These are phyloP conservation scores for Magnolia changhungtana DNA, from an alignment of 164 flowering plant species.

Conservation along the genomic window DNA sequence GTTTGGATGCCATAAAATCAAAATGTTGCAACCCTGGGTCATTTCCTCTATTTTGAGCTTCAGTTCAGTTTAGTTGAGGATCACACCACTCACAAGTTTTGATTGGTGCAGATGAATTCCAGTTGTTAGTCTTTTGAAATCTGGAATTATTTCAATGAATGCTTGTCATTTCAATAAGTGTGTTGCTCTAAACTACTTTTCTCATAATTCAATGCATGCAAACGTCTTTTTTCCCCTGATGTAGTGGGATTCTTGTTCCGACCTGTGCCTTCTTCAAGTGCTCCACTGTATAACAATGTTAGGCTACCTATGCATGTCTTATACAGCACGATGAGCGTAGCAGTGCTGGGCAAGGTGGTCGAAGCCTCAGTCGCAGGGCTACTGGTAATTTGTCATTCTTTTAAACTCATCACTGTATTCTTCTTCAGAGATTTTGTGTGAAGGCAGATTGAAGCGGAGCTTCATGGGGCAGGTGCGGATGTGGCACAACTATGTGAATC, in stretches of 20 bases:
- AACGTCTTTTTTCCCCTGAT: constrained; percentile 33
- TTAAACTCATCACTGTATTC: not conserved
- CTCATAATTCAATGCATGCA: constrained; percentile 34
- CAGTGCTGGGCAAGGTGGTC: constrained; percentile 65
- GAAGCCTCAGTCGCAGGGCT: constrained; percentile 42
- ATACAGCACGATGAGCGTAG: constrained; percentile 90
- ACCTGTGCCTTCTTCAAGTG: constrained; percentile 40
- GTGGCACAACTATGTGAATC: too few relatives aligned
- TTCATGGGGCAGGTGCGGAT: not conserved
- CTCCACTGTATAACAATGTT: constrained; percentile 55
- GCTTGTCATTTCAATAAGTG: too few relatives aligned
- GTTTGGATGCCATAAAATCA: too few relatives aligned
- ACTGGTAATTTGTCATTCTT: constrained; percentile 30
- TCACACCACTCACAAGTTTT: too few relatives aligned
- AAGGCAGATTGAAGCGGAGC: too few relatives aligned
- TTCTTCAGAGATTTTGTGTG: not conserved
- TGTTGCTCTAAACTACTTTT: constrained; percentile 24
- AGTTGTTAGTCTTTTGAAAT: not conserved
- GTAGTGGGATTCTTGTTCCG: constrained; percentile 44
- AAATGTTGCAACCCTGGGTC: too few relatives aligned
- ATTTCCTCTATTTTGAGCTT: too few relatives aligned
- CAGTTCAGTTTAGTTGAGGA: too few relatives aligned
- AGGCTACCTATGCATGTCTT: constrained; percentile 77
- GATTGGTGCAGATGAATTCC: not conserved
- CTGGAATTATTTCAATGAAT: not conserved